Base-by-base conservation (phyloP, 495 filamentous ascomycete species). In the Diplogelasinospora grovesii region DNA sequence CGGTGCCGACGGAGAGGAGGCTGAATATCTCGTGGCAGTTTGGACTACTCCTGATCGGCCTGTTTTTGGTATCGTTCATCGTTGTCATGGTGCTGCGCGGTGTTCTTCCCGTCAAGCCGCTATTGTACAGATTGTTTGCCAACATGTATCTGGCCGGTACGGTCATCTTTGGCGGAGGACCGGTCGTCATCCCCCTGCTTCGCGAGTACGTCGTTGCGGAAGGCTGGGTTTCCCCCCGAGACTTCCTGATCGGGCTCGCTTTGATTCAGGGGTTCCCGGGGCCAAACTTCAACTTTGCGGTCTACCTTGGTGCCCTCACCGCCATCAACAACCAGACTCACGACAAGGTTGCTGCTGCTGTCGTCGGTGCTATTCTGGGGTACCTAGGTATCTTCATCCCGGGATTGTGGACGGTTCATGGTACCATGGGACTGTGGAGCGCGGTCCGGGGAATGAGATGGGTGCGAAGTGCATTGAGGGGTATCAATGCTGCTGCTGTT, bases 71-170 rank as follows among this genome's bases (percentile, higher is more conserved):
- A 20, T 66, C 70, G 29, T 83, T 89, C 56, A 73, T 77, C 44
- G 60, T 60, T n/a, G 60, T 85, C 39, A 73, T 86, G 46, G 65
- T 77, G 22, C 48, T 79, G 4, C 70, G 82, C 35, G 68, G 71
- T 36, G 53, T 62, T 16, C 56, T 51, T 18, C 36, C 58, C n/a
- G 33, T 44, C 7, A 59, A 57, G 0, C 64, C 81, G 0, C 62
- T 79, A 0, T 55, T 69, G 10, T 75, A 83, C 41, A 62, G 70
- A 28, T 71, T 92, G 35, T 90, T 90, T 59, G 69, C 82, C 5
- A 89, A 85, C 58, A 78, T 93, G 63, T 90, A 83, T 57, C 78
- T 90, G 5, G 85, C 86, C 3, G 86, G 86, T n/a, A 93, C 86
- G 2, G 81, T 93, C 43, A 89, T 90, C 52, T 89, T 93, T 51